Conservation (phyloP, 805 yeast species). For the Candida montana region DNA sequence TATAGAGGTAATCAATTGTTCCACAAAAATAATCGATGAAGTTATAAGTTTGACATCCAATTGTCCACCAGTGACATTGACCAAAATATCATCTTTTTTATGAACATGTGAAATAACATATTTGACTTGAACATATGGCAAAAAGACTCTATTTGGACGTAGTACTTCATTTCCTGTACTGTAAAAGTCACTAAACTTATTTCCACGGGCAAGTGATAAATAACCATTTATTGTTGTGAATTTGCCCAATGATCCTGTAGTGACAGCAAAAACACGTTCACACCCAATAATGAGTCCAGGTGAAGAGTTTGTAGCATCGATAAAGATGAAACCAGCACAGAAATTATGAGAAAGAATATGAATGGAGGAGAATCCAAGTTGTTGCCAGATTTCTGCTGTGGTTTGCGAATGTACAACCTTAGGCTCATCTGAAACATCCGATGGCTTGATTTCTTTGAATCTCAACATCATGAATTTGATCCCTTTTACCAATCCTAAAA, state of each 20-base stretch:
- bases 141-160: constrained; percentile 55
- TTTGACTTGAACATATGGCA: constrained; percentile 61
- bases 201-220: constrained; percentile 65
- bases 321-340: constrained; percentile 77
- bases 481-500: constrained; percentile 14
- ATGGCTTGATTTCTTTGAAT: too few species aligned
- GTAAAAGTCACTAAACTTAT: constrained; percentile 43
- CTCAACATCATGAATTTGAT: neutral
- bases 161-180: constrained; percentile 40
- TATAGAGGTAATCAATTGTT: constrained; percentile 43
- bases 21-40: constrained; percentile 48
- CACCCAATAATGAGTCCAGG: constrained; percentile 82
- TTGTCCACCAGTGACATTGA: constrained; percentile 60
- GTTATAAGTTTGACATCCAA: constrained; percentile 63
- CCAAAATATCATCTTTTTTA: constrained; percentile 33
- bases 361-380: constrained; percentile 36
- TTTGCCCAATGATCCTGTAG: constrained; percentile 58
- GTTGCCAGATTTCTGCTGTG: constrained; percentile 6
- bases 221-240: constrained; percentile 65
- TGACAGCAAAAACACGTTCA: constrained; percentile 61
- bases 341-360: constrained; percentile 58
- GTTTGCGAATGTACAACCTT: neutral
- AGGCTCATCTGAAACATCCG: neutral
- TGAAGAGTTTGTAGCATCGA: constrained; percentile 30
- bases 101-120: constrained; percentile 32